Base-by-base conservation (phyloP, 208 protist genomes). In the Acanthamoeba lenticulata region DNA sequence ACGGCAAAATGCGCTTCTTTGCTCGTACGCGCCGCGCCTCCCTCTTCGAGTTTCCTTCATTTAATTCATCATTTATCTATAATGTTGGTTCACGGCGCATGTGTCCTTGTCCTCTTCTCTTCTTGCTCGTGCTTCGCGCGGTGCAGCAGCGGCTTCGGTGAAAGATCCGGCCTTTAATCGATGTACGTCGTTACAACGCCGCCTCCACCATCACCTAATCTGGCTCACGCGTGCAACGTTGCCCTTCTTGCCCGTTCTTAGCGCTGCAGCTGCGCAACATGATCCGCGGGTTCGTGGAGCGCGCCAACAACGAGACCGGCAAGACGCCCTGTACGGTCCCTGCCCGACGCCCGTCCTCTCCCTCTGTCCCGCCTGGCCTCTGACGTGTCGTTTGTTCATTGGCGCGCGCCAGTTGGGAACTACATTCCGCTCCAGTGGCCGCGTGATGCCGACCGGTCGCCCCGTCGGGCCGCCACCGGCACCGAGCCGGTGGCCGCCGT, bases 1-100 rank as follows among this genome's bases (percentile, higher is more conserved):
- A 83, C 13, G 72, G 72, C 72, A 83, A 83, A n/a, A 83, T 83
- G 72, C 72, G 72, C 13, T 83, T 83, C 40, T 83, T 83, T 49
- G 34, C 72, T 1, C 72, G 72, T 83, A 83, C 38, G 72, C 27
- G n/a, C n/a, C n/a, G n/a, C n/a, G n/a, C n/a, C n/a, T n/a, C n/a
- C n/a, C n/a, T n/a, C n/a, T n/a, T n/a, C n/a, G n/a, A n/a, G n/a
- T n/a, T n/a, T n/a, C n/a, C n/a, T n/a, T n/a, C n/a, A n/a, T n/a
- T n/a, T n/a, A n/a, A n/a, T n/a, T n/a, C n/a, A n/a, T n/a, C n/a
- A n/a, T n/a, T n/a, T n/a, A 32, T 1, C n/a, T 34, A 15, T 72
- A 34, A 34, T 72, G 62, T 11, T 72, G 9, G 62, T 15, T 72
- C 38, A 15, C 67, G 57, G 21, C 57, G 15, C 15, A n/a, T 27